Evolutionary conservation across 164 flowering plant species (phyloP), one percentile per base, ranked within the genome.

Genomic region (Annona squamosa): DNA sequence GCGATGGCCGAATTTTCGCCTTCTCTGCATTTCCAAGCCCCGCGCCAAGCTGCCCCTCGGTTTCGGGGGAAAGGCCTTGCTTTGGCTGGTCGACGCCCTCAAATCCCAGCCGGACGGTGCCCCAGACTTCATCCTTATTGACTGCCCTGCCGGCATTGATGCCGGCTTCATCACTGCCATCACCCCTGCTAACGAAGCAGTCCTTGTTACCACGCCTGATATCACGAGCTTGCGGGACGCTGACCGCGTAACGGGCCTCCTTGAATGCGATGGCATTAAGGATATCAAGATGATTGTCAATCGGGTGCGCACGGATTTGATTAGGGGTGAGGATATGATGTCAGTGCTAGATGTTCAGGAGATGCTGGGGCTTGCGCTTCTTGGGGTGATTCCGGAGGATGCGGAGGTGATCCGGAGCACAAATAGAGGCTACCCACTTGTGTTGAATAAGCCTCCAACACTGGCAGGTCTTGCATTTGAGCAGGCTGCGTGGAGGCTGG

Each of bases 261-360:
- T 93, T 4, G 99, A 95, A 66, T 95, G 98, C 61, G 99, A 95
- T 77, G 99, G 98, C 16, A 93, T 95, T 44, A 91, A 91, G 86
- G 99, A 95, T 77, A 87, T 95, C 7, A 95, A 95, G 87, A 95
- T 95, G 99, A 85, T 95, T 47, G 99, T 95, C 75, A 95, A 95
- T 69, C 68, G 99, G 81, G 98, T 93, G 19, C 74, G 99, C 80
- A 91, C 97, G 0, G 99, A 95, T 84, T 84, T 95, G 98, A 95
- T 95, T 18, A 85, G 86, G 70, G 99, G 99, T 3, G 99, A 95
- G 81, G 99, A 95, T 80, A 95, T 95, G 99, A 95, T 95, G 99
- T 91, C 97, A 4, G 98, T 95, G 43, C 74, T 95, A 46, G 99
- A 95, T 74, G 91, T 95, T 68, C 99, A 95, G 71, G 99, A 95